Conservation (phyloP, 2,329 filamentous ascomycete species). For the Aureobasidium pullulans region DNA sequence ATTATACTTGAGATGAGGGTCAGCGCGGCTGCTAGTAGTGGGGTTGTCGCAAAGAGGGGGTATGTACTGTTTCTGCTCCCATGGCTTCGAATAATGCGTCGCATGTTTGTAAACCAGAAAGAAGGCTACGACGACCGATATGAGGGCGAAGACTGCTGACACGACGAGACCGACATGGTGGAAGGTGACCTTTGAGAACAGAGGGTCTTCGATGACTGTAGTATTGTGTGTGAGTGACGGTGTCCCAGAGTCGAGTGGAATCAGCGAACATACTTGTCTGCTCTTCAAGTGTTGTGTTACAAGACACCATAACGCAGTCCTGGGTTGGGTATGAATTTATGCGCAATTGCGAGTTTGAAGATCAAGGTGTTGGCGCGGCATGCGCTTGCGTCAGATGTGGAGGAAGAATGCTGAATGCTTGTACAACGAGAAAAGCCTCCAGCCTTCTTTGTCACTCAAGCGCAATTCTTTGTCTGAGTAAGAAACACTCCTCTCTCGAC, state of each 20-base stretch:
- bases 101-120: constrained; percentile 51
- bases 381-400: constrained; percentile 6
- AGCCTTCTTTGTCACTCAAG: neutral
- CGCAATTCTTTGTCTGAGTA: neutral
- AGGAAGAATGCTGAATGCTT: neutral
- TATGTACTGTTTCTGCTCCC: constrained; percentile 52
- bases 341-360: neutral
- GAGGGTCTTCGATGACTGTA: constrained; percentile 39
- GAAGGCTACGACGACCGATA: constrained; percentile 45
- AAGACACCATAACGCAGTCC: constrained; percentile 24
- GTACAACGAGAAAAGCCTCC: neutral
- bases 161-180: constrained; percentile 50
- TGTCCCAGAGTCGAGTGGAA: neutral
- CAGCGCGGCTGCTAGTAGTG: neutral
- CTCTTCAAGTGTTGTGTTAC: constrained; percentile 45
- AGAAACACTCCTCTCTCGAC: neutral
- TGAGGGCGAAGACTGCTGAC: constrained; percentile 44
- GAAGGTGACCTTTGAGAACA: constrained; percentile 48
- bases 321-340: neutral
- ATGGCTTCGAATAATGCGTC: constrained; percentile 52
- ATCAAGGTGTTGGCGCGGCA: constrained; percentile 3
- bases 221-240: neutral
- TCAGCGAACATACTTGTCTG: constrained; percentile 31
- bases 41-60: neutral
- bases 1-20: constrained; percentile 55